A percentile compares a stretch with the other conserved stretches of the same genome.
phyloP scores from a whole-genome alignment of 2,329 filamentous ascomycete species.

The Fonsecaea multimorphosa region DNA sequence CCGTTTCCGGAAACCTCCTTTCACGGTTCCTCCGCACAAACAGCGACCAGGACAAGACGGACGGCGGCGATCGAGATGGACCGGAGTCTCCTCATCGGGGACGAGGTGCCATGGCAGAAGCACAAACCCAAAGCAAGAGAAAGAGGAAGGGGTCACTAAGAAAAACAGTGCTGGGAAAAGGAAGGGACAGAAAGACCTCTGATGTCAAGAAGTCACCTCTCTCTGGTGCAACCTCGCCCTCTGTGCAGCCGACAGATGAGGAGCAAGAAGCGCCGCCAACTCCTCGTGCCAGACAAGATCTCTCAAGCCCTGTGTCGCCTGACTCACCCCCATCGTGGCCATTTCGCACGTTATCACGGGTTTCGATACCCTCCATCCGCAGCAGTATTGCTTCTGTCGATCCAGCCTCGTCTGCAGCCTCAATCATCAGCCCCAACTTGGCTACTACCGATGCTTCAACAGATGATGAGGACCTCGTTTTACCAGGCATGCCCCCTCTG shows the following conservation, averaged over 20 bases:
- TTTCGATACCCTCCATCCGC: constrained; percentile 41
- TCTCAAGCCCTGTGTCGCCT: constrained; percentile 30
- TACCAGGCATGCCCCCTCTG: constrained; percentile 55
- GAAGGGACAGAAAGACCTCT: constrained; percentile 64
- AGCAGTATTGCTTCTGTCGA: constrained; percentile 46
- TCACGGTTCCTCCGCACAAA: constrained; percentile 69
- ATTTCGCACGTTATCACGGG: constrained; percentile 36
- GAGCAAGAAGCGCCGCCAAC: constrained; percentile 31
- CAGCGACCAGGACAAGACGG: constrained; percentile 46
- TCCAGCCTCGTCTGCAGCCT: constrained; percentile 44
- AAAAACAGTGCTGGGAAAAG: constrained; percentile 81
- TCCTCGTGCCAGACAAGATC: constrained; percentile 33
- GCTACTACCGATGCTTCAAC: constrained; percentile 74
- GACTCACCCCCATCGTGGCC: constrained; percentile 40
- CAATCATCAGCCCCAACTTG: constrained; percentile 60
- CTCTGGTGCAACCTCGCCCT: constrained; percentile 39
- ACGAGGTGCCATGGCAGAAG: constrained; percentile 55
- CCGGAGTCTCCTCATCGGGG: constrained; percentile 40
- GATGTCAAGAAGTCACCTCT: constrained; percentile 57
- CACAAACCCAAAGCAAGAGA: constrained; percentile 57
- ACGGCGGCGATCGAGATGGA: constrained; percentile 40
- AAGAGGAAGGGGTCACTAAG: constrained; percentile 82
- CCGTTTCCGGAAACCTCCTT: constrained; percentile 68
- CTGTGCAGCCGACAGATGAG: constrained; percentile 27
- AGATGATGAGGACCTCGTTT: constrained; percentile 77